Evolutionary conservation across 768 basidiomycete genomes (phyloP).

Genomic region (Rickenella mellea): DNA sequence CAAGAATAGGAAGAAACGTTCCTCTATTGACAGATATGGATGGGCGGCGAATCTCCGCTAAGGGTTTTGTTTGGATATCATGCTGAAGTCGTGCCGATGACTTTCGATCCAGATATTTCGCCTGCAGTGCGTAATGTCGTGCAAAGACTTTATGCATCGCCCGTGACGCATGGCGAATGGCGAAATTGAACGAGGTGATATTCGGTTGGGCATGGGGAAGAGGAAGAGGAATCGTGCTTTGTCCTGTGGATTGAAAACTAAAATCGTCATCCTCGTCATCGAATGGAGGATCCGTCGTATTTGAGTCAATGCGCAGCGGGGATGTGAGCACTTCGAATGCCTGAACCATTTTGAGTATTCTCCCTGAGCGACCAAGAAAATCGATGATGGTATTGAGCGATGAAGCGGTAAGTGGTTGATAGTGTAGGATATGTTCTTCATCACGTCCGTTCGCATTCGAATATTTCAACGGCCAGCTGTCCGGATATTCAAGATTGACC

Average conservation of each 20-base stretch:
- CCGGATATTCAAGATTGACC: slow-evolving; percentile 68
- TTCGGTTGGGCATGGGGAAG: slow-evolving; percentile 54
- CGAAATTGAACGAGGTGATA: slow-evolving; percentile 36
- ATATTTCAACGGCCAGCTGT: slow-evolving; percentile 47
- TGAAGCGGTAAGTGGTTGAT: slow-evolving; percentile 42
- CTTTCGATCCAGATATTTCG: slow-evolving; percentile 48
- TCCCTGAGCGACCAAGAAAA: slow-evolving; percentile 49
- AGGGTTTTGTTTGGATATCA: slow-evolving; percentile 16
- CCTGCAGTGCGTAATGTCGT: slow-evolving; percentile 37
- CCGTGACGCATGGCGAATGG: slow-evolving; percentile 35
- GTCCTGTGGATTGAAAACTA: slow-evolving; percentile 30
- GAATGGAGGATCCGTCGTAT: slow-evolving; percentile 40
- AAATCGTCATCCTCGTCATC: slow-evolving; percentile 60
- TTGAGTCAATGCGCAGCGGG: slow-evolving; percentile 45
- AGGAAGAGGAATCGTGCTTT: slow-evolving; percentile 16
- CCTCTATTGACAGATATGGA: slow-evolving; percentile 44
- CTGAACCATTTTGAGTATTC: slow-evolving; percentile 59
- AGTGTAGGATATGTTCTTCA: slow-evolving; percentile 8
- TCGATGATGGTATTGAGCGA: slow-evolving; percentile 70
- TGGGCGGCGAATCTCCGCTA: slow-evolving; percentile 35
- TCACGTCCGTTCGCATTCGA: slow-evolving; percentile 10
- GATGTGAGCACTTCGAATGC: slow-evolving; percentile 73
- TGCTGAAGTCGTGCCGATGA: slow-evolving; percentile 28
- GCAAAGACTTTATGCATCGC: slow-evolving; percentile 6
- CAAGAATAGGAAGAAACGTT: slow-evolving; percentile 49